Conservation (phyloP, 208 protist genomes). For the Crithidia bombi region DNA sequence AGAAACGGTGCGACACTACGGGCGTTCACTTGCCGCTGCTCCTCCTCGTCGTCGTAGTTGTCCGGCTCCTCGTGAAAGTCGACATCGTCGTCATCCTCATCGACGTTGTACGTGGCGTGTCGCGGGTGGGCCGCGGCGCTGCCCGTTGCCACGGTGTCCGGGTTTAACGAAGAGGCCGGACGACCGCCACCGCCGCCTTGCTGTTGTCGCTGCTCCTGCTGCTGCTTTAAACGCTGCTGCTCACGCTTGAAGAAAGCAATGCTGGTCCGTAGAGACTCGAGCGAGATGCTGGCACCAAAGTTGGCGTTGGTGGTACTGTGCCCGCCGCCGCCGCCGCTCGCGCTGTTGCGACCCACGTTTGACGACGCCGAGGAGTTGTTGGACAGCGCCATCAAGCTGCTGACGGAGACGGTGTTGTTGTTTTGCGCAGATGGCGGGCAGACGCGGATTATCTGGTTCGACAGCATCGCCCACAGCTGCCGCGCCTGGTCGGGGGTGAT, state of each 20-base stretch:
- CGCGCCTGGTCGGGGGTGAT: conserved; percentile 85
- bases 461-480: conserved; percentile 89
- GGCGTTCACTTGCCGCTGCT: neutral
- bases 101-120: neutral
- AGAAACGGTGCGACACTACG: no score
- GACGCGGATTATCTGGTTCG: conserved; percentile 75
- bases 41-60: conserved; percentile 14
- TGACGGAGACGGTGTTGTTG: conserved; percentile 36
- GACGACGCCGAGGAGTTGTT: conserved; percentile 21
- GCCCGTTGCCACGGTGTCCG: neutral
- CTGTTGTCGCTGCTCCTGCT: conserved; percentile 23
- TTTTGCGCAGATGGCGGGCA: conserved; percentile 31
- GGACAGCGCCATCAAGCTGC: conserved; percentile 52
- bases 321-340: conserved; percentile 1
- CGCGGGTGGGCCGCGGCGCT: neutral
- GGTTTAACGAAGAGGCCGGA: conserved; percentile 7
- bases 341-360: conserved; percentile 13
- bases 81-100: conserved; percentile 26
- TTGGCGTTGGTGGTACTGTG: neutral
- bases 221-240: conserved; percentile 49
- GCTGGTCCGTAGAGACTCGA: conserved; percentile 71
- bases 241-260: conserved; percentile 79
- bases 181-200: conserved; percentile 13
- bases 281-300: conserved; percentile 67
- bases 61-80: conserved; percentile 15